Conservation (phyloP, 257 asterid species). For the Gentiana straminea region DNA sequence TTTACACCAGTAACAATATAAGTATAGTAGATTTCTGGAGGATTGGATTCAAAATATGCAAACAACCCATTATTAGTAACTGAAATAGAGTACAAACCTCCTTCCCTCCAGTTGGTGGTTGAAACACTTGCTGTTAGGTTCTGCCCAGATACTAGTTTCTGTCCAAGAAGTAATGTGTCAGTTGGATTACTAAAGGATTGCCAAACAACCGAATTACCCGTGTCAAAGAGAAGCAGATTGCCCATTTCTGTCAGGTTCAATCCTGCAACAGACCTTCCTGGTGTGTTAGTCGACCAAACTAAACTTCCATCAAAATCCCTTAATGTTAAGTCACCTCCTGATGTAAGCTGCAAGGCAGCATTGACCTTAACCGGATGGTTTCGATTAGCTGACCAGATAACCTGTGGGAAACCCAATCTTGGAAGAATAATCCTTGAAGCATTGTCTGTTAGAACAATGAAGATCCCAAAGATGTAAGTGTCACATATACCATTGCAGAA, state of each 20-base stretch:
- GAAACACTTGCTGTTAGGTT: slow-evolving; percentile 29
- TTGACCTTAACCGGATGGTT: slow-evolving; percentile 23
- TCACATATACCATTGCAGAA: slow-evolving; percentile 33
- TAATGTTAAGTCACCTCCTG: slow-evolving; percentile 23
- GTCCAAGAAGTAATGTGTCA: slow-evolving; percentile 31
- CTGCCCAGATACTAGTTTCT: slow-evolving; percentile 23
- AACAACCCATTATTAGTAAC: slow-evolving; percentile 17
- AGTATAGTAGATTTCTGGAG: slow-evolving; percentile 18
- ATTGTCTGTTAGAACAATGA: slow-evolving; percentile 29
- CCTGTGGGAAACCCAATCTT: slow-evolving; percentile 26
- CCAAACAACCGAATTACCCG: slow-evolving; percentile 20
- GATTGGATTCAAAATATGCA: slow-evolving; percentile 17
- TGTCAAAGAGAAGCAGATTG: slow-evolving; percentile 28
- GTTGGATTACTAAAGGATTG: slow-evolving; percentile 38
- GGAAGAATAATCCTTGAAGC: slow-evolving; percentile 13
- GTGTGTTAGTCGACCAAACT: slow-evolving; percentile 41
- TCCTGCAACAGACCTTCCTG: slow-evolving; percentile 21
- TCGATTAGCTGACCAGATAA: slow-evolving; percentile 48
- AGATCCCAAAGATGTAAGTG: slow-evolving; percentile 27
- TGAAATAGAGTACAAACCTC: slow-evolving; percentile 15
- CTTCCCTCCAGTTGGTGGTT: slow-evolving; percentile 19
- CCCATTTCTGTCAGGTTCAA: slow-evolving; percentile 30
- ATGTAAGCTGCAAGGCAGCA: slow-evolving; percentile 28
- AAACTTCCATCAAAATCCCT: slow-evolving; percentile 30
- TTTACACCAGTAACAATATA: neutral